These are phyloP conservation scores for Saccharomycopsis fodiens DNA, from an alignment of 805 yeast species.

Conservation along the genomic window DNA sequence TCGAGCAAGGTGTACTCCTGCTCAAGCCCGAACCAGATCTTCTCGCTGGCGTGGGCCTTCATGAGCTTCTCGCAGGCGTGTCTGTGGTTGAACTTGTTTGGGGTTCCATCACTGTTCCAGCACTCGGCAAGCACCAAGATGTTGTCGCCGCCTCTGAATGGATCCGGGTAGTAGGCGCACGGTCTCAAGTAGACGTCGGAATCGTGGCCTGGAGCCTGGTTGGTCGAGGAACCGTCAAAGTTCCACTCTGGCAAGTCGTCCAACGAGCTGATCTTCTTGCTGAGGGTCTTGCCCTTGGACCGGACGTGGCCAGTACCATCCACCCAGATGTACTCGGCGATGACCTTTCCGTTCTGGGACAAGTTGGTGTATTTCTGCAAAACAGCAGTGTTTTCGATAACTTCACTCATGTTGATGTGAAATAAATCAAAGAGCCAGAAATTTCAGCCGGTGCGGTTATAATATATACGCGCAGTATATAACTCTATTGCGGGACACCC, in stretches of 20 bases:
- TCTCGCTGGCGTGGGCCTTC: slow-evolving; percentile 80
- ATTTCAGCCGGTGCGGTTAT: neutral
- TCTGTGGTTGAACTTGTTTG: slow-evolving; percentile 98
- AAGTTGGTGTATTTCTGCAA: slow-evolving; percentile 77
- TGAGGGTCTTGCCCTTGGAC: slow-evolving; percentile 88
- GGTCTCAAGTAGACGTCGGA: slow-evolving; percentile 95
- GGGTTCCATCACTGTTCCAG: slow-evolving; percentile 98
- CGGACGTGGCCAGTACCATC: slow-evolving; percentile 88
- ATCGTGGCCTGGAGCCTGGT: slow-evolving; percentile 97
- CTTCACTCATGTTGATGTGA: slow-evolving; percentile 24
- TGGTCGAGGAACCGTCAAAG: slow-evolving; percentile 98
- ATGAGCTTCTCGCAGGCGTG: slow-evolving; percentile 92
- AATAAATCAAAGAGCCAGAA: neutral
- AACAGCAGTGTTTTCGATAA: slow-evolving; percentile 49
- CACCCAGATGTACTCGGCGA: slow-evolving; percentile 98
- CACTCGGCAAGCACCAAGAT: slow-evolving; percentile 91
- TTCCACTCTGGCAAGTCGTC: slow-evolving; percentile 98
- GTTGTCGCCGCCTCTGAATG: slow-evolving; percentile 97
- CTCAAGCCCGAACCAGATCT: slow-evolving; percentile 96
- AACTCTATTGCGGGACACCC: neutral
- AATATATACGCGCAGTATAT: neutral
- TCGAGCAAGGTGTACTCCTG: slow-evolving; percentile 98
- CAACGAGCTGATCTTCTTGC: slow-evolving; percentile 55
- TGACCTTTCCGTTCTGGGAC: slow-evolving; percentile 75
- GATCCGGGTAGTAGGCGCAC: slow-evolving; percentile 91